These are phyloP conservation scores for Pigoraptor vietnamica DNA, from an alignment of 78 protist genomes.

Conservation along the genomic window DNA sequence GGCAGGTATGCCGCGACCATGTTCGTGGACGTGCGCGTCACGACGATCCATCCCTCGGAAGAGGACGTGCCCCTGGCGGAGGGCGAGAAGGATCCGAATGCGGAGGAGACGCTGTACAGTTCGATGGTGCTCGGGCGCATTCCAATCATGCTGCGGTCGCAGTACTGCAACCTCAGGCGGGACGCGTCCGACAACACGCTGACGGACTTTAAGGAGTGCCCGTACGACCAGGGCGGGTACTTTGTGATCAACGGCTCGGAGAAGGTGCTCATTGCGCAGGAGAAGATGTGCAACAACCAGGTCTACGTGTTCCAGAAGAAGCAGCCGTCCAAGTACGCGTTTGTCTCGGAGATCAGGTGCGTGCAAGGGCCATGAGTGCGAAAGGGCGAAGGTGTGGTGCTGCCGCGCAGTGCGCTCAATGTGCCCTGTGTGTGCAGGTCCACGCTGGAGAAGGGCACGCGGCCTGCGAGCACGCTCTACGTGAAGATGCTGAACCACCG, in stretches of 20 bases:
- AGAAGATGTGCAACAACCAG: conserved; percentile 86
- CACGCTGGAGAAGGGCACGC: background rate
- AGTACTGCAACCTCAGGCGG: conserved; percentile 74
- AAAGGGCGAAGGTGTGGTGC: no score
- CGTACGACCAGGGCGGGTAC: conserved; percentile 98
- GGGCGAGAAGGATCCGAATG: no score
- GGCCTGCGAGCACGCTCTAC: conserved; percentile 56
- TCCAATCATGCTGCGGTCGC: conserved; percentile 97
- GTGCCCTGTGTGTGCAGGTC: background rate
- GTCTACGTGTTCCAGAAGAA: conserved; percentile 61
- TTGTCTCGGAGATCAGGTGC: conserved; percentile 90
- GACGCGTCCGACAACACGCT: conserved; percentile 22
- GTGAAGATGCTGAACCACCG: conserved; percentile 51
- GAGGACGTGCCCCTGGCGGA: background rate
- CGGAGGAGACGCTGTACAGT: background rate
- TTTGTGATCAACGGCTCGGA: conserved; percentile 98
- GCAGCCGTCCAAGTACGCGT: conserved; percentile 64
- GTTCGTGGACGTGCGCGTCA: background rate
- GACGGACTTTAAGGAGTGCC: conserved; percentile 90
- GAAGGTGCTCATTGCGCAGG: conserved; percentile 97
- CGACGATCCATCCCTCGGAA: background rate
- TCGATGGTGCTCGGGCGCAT: conserved; percentile 60
- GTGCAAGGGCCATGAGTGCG: background rate
- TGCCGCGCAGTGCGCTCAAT: background rate
- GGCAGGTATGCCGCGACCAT: background rate